Base-by-base conservation (phyloP, 2,329 filamentous ascomycete species). In the Coniella lustricola region DNA sequence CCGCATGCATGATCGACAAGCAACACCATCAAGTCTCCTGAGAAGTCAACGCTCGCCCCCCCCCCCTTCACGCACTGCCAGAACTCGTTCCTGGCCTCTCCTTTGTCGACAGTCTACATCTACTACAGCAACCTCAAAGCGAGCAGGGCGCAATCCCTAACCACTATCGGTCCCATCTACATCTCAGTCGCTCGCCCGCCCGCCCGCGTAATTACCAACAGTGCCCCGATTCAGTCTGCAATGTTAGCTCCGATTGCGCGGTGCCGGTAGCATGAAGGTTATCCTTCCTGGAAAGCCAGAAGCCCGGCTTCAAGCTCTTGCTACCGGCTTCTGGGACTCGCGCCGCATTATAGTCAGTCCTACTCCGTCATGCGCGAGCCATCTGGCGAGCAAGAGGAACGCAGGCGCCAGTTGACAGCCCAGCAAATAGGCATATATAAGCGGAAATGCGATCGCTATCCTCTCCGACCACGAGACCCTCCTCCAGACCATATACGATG, bases 401-500 rank as follows among this genome's bases (percentile, higher is more conserved):
- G 14, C n/a, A n/a, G 12, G 2, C 4, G n/a, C 14, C 21, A 32
- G 25, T 42, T 48, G 31, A 46, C 35, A 18, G 12, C 21, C 25
- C 25, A 29, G 25, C 12, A 37, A 37, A 14, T 60, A 94, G 88
- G 81, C 82, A 44, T 98, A 97, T 68, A 85, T 96, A 56, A 93
- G 87, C 52, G 91, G 91, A 60, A 87, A 85, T 67, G 88, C 88
- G 53, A 80, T 97, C 55, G 81, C 93, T 46, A 84, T 98, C 59
- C 81, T 97, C 57, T 78, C 81, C 61, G 85, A 82, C 44, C 79
- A 87, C 45, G 75, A 84, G 53, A 79, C 79, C 47, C 79, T 96
- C 54, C 68, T 95, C 31, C 93, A 98, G 66, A 96, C 90, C 3
- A 85, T 95, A 57, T 95, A 95, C 69, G 83, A 93, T 60, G 86